These are phyloP conservation scores for Panellus pusillus DNA, from an alignment of 768 basidiomycete genomes.

Conservation along the genomic window DNA sequence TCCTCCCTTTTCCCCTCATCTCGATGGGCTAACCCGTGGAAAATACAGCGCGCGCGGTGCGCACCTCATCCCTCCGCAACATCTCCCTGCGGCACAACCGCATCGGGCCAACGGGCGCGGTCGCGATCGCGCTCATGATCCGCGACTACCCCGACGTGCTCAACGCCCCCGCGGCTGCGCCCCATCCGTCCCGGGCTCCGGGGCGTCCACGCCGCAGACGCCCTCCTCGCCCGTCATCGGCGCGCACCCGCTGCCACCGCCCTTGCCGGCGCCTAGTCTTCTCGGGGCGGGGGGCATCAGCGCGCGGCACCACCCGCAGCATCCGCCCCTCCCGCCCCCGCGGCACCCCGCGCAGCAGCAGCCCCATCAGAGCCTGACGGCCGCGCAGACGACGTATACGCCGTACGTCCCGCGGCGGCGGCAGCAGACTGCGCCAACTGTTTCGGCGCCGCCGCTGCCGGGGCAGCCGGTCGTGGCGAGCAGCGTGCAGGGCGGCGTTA, in stretches of 20 bases:
- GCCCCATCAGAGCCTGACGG: constrained; percentile 46
- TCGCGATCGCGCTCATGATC: constrained; percentile 94
- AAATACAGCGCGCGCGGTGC: constrained; percentile 71
- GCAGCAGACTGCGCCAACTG: constrained; percentile 42
- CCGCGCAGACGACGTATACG: constrained; percentile 74
- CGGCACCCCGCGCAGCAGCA: constrained; percentile 37
- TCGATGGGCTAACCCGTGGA: background rate
- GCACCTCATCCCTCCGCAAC: constrained; percentile 81
- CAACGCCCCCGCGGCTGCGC: constrained; percentile 28
- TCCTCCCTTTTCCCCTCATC: background rate
- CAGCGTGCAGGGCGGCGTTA: constrained; percentile 54
- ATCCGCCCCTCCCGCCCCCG: constrained; percentile 31
- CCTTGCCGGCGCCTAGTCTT: constrained; percentile 28
- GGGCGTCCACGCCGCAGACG: constrained; percentile 25
- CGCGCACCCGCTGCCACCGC: constrained; percentile 31
- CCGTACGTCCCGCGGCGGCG: constrained; percentile 75
- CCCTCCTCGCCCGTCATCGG: background rate
- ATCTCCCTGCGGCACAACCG: constrained; percentile 89
- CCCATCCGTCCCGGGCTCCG: constrained; percentile 40
- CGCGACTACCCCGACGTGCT: constrained; percentile 90
- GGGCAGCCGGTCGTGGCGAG: constrained; percentile 73
- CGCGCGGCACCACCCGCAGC: constrained; percentile 28
- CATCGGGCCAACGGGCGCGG: constrained; percentile 81
- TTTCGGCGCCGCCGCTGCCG: constrained; percentile 42
- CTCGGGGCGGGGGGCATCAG: constrained; percentile 20